phyloP scores from a whole-genome alignment of 768 basidiomycete species.

The Boletus edulis region DNA sequence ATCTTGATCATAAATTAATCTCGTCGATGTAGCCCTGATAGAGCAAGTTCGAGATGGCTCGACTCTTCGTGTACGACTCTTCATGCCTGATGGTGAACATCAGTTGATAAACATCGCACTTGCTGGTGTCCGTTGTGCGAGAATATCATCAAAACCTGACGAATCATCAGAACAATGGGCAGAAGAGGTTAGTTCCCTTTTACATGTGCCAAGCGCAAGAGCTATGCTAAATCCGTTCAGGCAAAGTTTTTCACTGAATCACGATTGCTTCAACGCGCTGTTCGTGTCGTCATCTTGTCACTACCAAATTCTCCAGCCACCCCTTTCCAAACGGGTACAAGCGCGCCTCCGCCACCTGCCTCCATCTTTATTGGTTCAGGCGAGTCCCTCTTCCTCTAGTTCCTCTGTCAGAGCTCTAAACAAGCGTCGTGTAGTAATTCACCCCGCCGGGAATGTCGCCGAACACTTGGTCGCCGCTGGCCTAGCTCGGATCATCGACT shows the following conservation, averaged over 20 bases:
- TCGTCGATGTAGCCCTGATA: conserved; percentile 63
- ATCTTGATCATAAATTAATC: conserved; percentile 5
- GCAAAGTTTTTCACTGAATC: conserved; percentile 94
- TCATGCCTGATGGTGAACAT: conserved; percentile 87
- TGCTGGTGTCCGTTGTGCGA: conserved; percentile 78
- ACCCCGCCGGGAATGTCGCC: conserved; percentile 93
- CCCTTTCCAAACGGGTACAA: conserved; percentile 68
- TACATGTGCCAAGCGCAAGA: neutral
- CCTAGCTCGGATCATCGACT: conserved; percentile 89
- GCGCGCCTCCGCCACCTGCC: conserved; percentile 58
- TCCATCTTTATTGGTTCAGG: conserved; percentile 90
- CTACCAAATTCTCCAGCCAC: conserved; percentile 76
- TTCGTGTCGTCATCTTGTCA: conserved; percentile 76
- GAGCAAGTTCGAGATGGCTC: conserved; percentile 94
- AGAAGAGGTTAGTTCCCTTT: conserved; percentile 68
- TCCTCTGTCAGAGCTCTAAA: neutral
- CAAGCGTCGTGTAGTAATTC: conserved; percentile 51
- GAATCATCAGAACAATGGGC: conserved; percentile 81
- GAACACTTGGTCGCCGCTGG: conserved; percentile 83
- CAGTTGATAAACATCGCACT: conserved; percentile 85
- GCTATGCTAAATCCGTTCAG: conserved; percentile 42
- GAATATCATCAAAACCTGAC: conserved; percentile 65
- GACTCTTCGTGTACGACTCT: conserved; percentile 81
- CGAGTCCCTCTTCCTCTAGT: conserved; percentile 27
- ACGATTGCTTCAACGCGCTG: conserved; percentile 75